These are phyloP conservation scores for Inosperma sp. DNA, from an alignment of 768 basidiomycete species.

Conservation along the genomic window DNA sequence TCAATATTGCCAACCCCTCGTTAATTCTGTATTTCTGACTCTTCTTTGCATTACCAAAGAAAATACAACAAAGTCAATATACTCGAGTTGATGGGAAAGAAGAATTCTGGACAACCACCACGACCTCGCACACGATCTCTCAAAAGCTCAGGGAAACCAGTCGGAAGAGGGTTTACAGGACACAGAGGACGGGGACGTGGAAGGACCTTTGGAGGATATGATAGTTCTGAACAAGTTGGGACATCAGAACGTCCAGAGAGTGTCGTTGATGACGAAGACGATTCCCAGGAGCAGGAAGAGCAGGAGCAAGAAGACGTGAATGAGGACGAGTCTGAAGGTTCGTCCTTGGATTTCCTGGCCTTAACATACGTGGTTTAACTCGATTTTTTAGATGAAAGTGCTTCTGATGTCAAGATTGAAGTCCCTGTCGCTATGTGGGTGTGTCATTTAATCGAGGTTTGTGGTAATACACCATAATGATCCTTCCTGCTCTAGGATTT, in stretches of 20 bases:
- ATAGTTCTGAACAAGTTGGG: slow-evolving; percentile 15
- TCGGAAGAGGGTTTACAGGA: slow-evolving; percentile 30
- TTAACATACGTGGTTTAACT: neutral
- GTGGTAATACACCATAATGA: neutral
- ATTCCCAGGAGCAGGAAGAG: slow-evolving; percentile 33
- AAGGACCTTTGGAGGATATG: slow-evolving; percentile 23
- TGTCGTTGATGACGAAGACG: slow-evolving; percentile 45
- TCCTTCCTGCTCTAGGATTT: slow-evolving; percentile 68
- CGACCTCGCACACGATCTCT: slow-evolving; percentile 15
- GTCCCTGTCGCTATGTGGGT: slow-evolving; percentile 98
- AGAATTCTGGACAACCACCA: slow-evolving; percentile 30
- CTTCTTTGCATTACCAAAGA: neutral
- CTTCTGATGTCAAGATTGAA: slow-evolving; percentile 36
- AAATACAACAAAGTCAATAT: neutral
- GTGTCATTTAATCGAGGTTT: slow-evolving; percentile 29
- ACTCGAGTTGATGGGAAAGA: slow-evolving; percentile 34
- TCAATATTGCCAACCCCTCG: no score
- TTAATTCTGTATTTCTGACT: neutral
- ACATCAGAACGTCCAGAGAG: slow-evolving; percentile 52
- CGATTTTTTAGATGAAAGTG: slow-evolving; percentile 13
- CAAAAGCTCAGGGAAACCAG: slow-evolving; percentile 31
- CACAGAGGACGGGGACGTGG: slow-evolving; percentile 35
- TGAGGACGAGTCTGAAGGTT: slow-evolving; percentile 19
- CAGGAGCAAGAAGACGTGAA: slow-evolving; percentile 20
- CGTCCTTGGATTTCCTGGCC: neutral